Evolutionary conservation across 441 rosid genomes (phyloP).

Genomic region (Pelargonium hybrid): DNA sequence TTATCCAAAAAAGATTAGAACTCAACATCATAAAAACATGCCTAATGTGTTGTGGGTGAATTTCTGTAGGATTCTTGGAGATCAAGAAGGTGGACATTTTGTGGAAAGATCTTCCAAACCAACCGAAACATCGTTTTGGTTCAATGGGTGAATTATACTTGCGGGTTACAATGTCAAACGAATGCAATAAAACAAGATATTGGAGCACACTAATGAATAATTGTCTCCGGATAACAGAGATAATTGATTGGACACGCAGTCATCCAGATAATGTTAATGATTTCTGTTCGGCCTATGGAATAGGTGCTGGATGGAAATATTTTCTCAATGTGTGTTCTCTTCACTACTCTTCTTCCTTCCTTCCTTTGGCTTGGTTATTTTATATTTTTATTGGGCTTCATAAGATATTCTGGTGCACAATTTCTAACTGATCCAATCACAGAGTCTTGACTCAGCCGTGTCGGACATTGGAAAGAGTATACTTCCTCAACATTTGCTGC

Average conservation of each 20-base stretch:
- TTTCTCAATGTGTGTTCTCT: constrained; percentile 56
- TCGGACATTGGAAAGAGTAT: constrained; percentile 75
- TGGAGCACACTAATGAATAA: constrained; percentile 60
- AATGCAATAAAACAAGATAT: constrained; percentile 32
- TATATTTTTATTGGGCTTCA: constrained; percentile 1
- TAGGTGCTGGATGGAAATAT: constrained; percentile 62
- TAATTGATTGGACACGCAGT: constrained; percentile 85
- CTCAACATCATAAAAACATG: constrained; percentile 6
- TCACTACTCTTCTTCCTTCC: constrained; percentile 13
- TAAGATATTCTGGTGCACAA: neutral
- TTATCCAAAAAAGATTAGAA: neutral
- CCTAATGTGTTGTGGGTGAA: constrained; percentile 11
- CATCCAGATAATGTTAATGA: constrained; percentile 80
- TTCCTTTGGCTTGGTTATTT: neutral
- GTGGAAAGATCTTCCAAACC: constrained; percentile 57
- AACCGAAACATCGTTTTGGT: constrained; percentile 22
- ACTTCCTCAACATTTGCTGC: constrained; percentile 60
- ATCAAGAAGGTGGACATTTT: constrained; percentile 68
- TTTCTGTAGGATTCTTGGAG: constrained; percentile 54
- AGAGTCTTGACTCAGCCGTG: constrained; percentile 70
- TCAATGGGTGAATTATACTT: constrained; percentile 64
- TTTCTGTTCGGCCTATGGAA: constrained; percentile 62
- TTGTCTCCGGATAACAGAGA: constrained; percentile 59
- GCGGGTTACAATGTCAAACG: constrained; percentile 54
- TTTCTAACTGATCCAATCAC: constrained; percentile 15